phyloP scores from a whole-genome alignment of 106 monocot genomes.

The Hemerocallis citrina region DNA sequence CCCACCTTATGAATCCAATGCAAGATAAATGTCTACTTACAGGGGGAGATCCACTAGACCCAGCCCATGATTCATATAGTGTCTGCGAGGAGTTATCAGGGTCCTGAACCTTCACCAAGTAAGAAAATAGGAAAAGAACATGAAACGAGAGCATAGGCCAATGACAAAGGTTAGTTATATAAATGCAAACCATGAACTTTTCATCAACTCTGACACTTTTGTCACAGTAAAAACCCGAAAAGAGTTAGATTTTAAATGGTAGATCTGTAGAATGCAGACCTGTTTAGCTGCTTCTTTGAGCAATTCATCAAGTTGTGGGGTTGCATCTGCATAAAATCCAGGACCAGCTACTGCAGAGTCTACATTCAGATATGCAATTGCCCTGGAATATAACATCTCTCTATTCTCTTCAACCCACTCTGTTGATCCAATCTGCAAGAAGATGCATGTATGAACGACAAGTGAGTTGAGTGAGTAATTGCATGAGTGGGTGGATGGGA shows the following conservation, averaged over 20 bases:
- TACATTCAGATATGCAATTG: conserved; percentile 64
- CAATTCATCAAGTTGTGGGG: conserved; percentile 64
- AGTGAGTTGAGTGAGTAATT: background rate
- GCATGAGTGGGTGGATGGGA: background rate
- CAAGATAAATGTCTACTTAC: conserved; percentile 18
- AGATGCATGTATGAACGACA: background rate
- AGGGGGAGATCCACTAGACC: conserved; percentile 20
- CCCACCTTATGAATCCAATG: no score
- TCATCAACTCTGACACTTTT: background rate
- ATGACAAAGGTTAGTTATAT: background rate
- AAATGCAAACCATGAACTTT: background rate
- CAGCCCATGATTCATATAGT: conserved; percentile 64
- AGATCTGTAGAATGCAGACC: conserved; percentile 36
- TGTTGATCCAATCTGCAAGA: conserved; percentile 71
- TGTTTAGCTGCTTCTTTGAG: conserved; percentile 42
- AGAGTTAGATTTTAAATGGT: background rate
- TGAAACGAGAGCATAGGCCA: no score
- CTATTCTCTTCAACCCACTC: conserved; percentile 79
- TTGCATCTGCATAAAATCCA: conserved; percentile 46
- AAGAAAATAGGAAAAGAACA: background rate
- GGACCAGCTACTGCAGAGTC: conserved; percentile 49
- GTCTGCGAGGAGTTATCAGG: conserved; percentile 68
- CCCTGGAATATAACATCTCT: conserved; percentile 45
- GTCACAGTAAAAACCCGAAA: background rate
- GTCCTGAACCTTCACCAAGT: conserved; percentile 57